Base-by-base conservation (phyloP, 2,329 filamentous ascomycete species). In the Exophiala calicioides region DNA sequence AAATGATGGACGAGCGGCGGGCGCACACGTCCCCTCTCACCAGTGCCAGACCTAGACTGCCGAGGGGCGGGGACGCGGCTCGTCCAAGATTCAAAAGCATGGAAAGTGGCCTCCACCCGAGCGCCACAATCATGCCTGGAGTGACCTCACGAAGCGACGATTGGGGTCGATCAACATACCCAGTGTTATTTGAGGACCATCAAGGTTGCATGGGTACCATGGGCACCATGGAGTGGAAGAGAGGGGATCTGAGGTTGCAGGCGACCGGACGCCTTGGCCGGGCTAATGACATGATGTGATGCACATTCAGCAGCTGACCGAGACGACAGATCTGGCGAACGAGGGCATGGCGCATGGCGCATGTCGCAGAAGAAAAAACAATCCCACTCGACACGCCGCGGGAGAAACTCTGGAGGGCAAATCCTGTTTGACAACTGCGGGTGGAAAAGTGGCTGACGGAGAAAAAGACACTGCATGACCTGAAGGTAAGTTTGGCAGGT, bases 111-210 rank as follows among this genome's bases (percentile, higher is more conserved):
- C 36, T 36, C 44, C 44, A 47, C 44, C 24, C 7, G 21, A 29
- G 30, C 44, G 44, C 44, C 44, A 47, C 44, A 47, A 35, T 27
- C n/a, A n/a, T n/a, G n/a, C n/a, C n/a, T n/a, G n/a, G n/a, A n/a
- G n/a, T 47, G 44, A 41, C 36, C 44, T 47, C 44, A 47, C 41
- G 44, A 31, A 32, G 36, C 37, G 27, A 41, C 4, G 4, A 41
- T 2, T 26, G 36, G 24, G 15, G 27, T 26, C 27, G 24, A 41
- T 41, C 37, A 32, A 13, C 18, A 32, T 41, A n/a, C n/a, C n/a
- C n/a, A n/a, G n/a, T n/a, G n/a, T n/a, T n/a, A n/a, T 27, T 16
- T 15, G 35, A 38, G 21, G 35, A 27, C 35, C 35, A 38, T 26
- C 4, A 15, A 16, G 26, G 29, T 2, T 41, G 24, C 27, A 5